These are phyloP conservation scores for Phialophora macrospora DNA, from an alignment of 2,329 filamentous ascomycete genomes.

Conservation along the genomic window DNA sequence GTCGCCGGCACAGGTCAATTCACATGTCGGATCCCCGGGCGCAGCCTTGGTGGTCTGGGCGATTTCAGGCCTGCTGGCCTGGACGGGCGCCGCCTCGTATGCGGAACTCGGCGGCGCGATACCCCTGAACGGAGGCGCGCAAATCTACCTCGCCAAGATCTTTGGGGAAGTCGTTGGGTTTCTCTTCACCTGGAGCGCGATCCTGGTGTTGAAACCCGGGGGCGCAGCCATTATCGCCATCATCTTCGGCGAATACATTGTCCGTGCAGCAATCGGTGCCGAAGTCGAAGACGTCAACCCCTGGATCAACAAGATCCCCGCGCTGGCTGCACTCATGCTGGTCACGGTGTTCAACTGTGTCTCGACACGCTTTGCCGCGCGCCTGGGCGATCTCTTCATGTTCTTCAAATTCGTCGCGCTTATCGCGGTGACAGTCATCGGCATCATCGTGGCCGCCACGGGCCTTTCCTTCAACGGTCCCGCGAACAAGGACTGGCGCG, in stretches of 20 bases:
- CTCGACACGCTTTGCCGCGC: constrained; percentile 84
- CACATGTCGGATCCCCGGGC: constrained; percentile 87
- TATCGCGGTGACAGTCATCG: constrained; percentile 81
- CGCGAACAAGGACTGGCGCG: constrained; percentile 85
- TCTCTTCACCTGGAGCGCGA: constrained; percentile 94
- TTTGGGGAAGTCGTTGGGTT: constrained; percentile 93
- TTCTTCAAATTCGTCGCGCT: constrained; percentile 94
- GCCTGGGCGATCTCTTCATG: constrained; percentile 91
- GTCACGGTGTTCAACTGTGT: constrained; percentile 89
- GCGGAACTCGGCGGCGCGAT: constrained; percentile 95
- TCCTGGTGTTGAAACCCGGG: constrained; percentile 91
- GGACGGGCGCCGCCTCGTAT: constrained; percentile 94
- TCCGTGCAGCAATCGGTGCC: constrained; percentile 83
- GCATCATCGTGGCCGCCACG: constrained; percentile 85
- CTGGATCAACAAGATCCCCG: constrained; percentile 91
- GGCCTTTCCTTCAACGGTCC: constrained; percentile 77
- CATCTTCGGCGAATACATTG: constrained; percentile 97
- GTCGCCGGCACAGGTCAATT: constrained; percentile 88
- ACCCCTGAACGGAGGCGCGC: constrained; percentile 89
- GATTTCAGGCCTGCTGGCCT: constrained; percentile 87
- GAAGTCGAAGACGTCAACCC: constrained; percentile 78
- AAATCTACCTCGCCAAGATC: constrained; percentile 94
- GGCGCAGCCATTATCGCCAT: constrained; percentile 93
- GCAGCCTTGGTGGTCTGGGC: constrained; percentile 90
- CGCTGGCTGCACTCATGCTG: constrained; percentile 72